These are phyloP conservation scores for Cryptosporidium tyzzeri DNA, from an alignment of 169 alveolate genomes.

Conservation along the genomic window DNA sequence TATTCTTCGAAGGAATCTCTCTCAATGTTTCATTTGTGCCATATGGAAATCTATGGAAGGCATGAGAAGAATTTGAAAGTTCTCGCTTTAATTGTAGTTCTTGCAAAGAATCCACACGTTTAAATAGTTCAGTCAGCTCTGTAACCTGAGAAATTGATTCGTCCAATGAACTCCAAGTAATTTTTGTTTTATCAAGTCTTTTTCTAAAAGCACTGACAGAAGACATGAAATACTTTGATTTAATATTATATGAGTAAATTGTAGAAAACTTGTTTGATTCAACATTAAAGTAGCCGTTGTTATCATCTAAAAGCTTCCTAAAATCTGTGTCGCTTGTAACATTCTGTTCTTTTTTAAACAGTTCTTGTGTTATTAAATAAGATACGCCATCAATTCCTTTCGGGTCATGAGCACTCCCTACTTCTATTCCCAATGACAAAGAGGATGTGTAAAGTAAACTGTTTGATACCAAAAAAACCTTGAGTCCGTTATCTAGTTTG, in stretches of 20 bases:
- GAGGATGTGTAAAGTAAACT: constrained; percentile 24
- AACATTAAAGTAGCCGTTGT: constrained; percentile 45
- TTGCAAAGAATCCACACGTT: not conserved
- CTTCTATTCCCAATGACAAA: constrained; percentile 46
- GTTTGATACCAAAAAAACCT: constrained; percentile 43
- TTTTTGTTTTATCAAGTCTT: not conserved
- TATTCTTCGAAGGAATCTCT: constrained; percentile 14
- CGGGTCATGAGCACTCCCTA: constrained; percentile 28
- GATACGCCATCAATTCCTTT: constrained; percentile 30
- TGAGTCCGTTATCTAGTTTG: constrained; percentile 18
- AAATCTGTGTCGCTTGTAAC: constrained; percentile 3
- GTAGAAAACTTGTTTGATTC: constrained; percentile 13
- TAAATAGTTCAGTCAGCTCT: not conserved
- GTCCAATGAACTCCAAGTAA: constrained; percentile 5
- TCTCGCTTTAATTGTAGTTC: constrained; percentile 22
- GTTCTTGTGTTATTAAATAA: constrained; percentile 18
- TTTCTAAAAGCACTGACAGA: constrained; percentile 16
- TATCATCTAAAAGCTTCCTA: constrained; percentile 28
- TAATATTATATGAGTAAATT: constrained; percentile 39
- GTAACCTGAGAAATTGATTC: constrained; percentile 6
- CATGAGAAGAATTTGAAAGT: constrained; percentile 27
- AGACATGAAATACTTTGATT: constrained; percentile 12
- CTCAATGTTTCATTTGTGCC: constrained; percentile 50
- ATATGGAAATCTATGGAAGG: constrained; percentile 43
- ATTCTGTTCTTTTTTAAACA: constrained; percentile 9